These are phyloP conservation scores for Sugiyamaella paludigena DNA, from an alignment of 1,139 yeast species.

Conservation along the genomic window DNA sequence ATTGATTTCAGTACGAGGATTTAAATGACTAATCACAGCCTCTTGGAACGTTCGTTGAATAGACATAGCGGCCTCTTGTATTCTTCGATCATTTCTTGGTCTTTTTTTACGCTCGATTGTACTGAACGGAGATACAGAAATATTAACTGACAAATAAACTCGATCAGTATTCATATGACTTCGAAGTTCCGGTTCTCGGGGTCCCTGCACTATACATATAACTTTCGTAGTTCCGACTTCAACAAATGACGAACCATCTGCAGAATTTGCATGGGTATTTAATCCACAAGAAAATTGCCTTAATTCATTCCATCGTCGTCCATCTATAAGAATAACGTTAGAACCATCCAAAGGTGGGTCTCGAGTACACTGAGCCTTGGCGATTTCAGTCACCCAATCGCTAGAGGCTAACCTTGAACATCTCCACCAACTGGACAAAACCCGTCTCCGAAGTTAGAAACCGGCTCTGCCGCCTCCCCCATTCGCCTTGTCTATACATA, in stretches of 20 bases:
- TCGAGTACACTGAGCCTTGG: neutral
- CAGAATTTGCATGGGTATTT: slow-evolving; percentile 82
- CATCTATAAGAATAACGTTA: slow-evolving; percentile 47
- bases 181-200: slow-evolving; percentile 69
- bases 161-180: slow-evolving; percentile 41
- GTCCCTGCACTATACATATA: slow-evolving; percentile 83
- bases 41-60: slow-evolving; percentile 79
- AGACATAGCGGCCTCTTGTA: slow-evolving; percentile 71
- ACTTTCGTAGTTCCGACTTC: slow-evolving; percentile 93
- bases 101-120: slow-evolving; percentile 72
- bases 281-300: slow-evolving; percentile 76
- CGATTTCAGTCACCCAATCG: neutral
- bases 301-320: slow-evolving; percentile 92
- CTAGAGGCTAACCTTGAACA: neutral
- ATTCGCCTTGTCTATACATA: slow-evolving; percentile 3
- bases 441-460: too few relatives aligned
- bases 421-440: neutral
- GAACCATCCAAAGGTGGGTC: neutral
- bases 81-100: slow-evolving; percentile 44
- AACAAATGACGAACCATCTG: slow-evolving; percentile 90
- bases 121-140: slow-evolving; percentile 79
- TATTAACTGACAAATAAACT: slow-evolving; percentile 62
- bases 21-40: slow-evolving; percentile 68
- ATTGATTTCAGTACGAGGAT: slow-evolving; percentile 78
- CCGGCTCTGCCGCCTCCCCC: too few relatives aligned